Base-by-base conservation (phyloP, 345 rosid genomes). In the Erucastrum elatum region DNA sequence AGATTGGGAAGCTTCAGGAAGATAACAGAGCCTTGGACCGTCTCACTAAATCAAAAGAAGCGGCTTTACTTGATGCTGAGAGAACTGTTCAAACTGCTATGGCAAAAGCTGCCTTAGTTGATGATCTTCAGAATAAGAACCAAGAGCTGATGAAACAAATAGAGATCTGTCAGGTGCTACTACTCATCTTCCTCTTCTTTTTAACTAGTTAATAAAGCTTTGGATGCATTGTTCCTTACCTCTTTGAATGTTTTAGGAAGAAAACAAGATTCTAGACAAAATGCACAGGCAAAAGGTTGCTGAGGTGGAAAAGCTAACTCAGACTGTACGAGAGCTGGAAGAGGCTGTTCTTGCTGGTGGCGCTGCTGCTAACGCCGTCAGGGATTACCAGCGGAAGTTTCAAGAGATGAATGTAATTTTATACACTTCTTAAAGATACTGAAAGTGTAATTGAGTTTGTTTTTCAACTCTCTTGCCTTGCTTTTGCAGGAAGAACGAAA, bases 281-380 rank as follows among this genome's bases (percentile, higher is more conserved):
- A 88, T 94, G 98, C 97, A 94, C 67, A 83, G 98, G 60, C 97
- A 90, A 82, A 94, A 94, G 81, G 98, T 94, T 84, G 97, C 97
- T 8, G 98, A 94, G 87, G 97, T 94, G 76, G 98, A 94, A 84
- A 94, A 92, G 87, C 94, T 95, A 68, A 92, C 98, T 41, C 99
- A 93, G 86, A 93, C 97, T 64, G 99, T 94, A 65, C 82, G 97
- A 39, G 98, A 94, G 86, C 90, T 94, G 61, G 98, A 94, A 87
- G 97, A 92, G 86, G 97, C 98, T 73, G 98, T 94, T 84, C 97
- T 94, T 82, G 97, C 98, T 39, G 98, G 98, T 68, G 98, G 97
- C 66, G 98, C 97, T 64, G 98, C 97, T 69, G 99, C 98, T 31
- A 94, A 94, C 80, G 97, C 98, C 31, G 98, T 92, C 80, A 86